Percentiles rank a stretch among this genome's conserved stretches.
Conservation (phyloP, 257 asterid species). For the Scutellaria baicalensis region DNA sequence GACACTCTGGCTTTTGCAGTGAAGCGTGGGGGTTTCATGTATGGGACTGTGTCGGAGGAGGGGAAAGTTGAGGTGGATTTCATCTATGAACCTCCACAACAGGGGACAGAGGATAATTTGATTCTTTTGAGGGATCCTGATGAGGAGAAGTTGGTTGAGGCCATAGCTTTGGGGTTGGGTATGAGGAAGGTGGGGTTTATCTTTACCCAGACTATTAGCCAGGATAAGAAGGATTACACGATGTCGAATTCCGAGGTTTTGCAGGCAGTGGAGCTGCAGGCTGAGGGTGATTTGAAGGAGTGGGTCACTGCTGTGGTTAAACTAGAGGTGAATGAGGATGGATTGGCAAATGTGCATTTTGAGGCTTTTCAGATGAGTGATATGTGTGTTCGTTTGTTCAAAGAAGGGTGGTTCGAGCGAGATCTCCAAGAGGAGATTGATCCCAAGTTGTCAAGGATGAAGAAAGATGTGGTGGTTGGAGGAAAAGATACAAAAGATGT, state of each 20-base stretch:
- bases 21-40: slow-evolving; percentile 92
- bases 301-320: slow-evolving; percentile 95
- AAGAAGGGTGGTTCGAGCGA: slow-evolving; percentile 79
- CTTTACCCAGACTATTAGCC: slow-evolving; percentile 79
- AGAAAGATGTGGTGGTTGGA: slow-evolving; percentile 79
- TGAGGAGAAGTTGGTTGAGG: slow-evolving; percentile 78
- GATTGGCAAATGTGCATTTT: slow-evolving; percentile 76
- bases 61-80: slow-evolving; percentile 84
- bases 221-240: slow-evolving; percentile 81
- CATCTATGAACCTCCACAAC: slow-evolving; percentile 91
- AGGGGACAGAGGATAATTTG: slow-evolving; percentile 66
- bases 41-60: slow-evolving; percentile 73
- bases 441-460: slow-evolving; percentile 89
- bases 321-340: slow-evolving; percentile 87
- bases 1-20: slow-evolving; percentile 83
- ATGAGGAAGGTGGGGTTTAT: slow-evolving; percentile 85
- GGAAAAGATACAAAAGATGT: slow-evolving; percentile 83
- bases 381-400: slow-evolving; percentile 66
- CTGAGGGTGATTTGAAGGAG: slow-evolving; percentile 76
- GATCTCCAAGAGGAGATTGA: slow-evolving; percentile 58
- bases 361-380: slow-evolving; percentile 98
- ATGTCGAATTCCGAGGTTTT: slow-evolving; percentile 69
- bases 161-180: slow-evolving; percentile 76
- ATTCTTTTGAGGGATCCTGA: slow-evolving; percentile 59
- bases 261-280: slow-evolving; percentile 87